phyloP scores from a whole-genome alignment of 2,329 filamentous ascomycete species.

The Apiospora marii region DNA sequence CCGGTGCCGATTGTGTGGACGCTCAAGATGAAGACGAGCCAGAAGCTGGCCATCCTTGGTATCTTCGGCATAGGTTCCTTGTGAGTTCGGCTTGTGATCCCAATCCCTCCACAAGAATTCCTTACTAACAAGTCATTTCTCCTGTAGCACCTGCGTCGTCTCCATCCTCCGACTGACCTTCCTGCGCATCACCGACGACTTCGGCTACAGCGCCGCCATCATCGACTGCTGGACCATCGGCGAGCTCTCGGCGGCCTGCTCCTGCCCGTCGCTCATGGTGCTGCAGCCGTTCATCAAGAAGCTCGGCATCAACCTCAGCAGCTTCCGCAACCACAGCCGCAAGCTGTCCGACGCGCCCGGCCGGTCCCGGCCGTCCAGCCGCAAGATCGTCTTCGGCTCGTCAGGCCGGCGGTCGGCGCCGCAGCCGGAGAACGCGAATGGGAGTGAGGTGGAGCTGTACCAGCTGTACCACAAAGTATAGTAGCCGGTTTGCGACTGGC shows the following conservation, averaged over 20 bases:
- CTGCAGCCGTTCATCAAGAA: slow-evolving; percentile 19
- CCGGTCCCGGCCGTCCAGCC: neutral
- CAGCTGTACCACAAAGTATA: neutral
- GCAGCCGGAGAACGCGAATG: slow-evolving; percentile 5
- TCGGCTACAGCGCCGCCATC: neutral
- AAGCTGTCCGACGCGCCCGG: slow-evolving; percentile 3
- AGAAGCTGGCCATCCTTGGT: slow-evolving; percentile 5
- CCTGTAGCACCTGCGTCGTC: slow-evolving; percentile 14
- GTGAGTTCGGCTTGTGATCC: slow-evolving; percentile 8
- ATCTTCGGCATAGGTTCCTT: slow-evolving; percentile 11
- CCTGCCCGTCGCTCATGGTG: slow-evolving; percentile 19
- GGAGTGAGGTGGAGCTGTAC: slow-evolving; percentile 6
- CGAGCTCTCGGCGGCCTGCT: slow-evolving; percentile 3
- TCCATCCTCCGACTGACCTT: slow-evolving; percentile 20
- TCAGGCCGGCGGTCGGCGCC: too few relatives aligned
- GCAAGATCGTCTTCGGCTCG: neutral
- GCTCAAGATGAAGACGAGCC: neutral
- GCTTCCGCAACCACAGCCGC: neutral
- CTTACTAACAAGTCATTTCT: too few relatives aligned
- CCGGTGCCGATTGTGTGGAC: slow-evolving; percentile 17
- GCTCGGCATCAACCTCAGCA: slow-evolving; percentile 25
- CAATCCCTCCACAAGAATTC: neutral
- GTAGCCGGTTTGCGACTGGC: neutral
- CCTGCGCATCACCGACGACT: neutral
- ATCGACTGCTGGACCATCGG: slow-evolving; percentile 18